Evolutionary conservation across 148 eudicot species (phyloP), one percentile per base, ranked within the genome.

Genomic region (Rhododendron vialii): DNA sequence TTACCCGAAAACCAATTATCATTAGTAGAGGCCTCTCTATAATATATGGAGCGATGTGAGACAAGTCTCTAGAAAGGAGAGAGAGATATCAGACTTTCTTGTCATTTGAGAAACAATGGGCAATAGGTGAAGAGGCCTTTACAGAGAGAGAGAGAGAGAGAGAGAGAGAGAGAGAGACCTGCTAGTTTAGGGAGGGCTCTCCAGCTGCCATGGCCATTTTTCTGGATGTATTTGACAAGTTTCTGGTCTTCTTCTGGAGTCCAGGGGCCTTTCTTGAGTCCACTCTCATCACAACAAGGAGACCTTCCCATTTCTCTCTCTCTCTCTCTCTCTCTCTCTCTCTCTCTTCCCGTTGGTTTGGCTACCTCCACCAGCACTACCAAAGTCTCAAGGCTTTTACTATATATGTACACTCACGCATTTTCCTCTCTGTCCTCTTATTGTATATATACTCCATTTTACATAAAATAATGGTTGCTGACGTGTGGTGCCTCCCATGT

Each of bases 151-250:
- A 79, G 35, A 75, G 43, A 45, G 55, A 57, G 59, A 76, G 35
- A 75, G 57, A 82, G 20, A 77, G 59, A 47, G 51, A 69, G 35
- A 84, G 35, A 11, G 73, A 48, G 84, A 94, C 98, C 98, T 85
- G 98, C 93, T 82, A 93, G 93, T 90, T 92, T 92, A 41, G 98
- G 98, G 75, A 95, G 98, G 57, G 98, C 98, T 95, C 96, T 90
- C 98, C 98, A 95, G 90, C 98, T 95, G 3, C 94, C 94, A 92
- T 95, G 98, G 88, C 98, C 98, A 88, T 95, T 92, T 88, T 94
- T 90, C 35, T 94, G 90, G 75, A 95, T 94, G 67, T 88, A 86
- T 1, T 92, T 88, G 86, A 92, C 82, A 80, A 95, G 96, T 85
- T 88, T 91, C 2, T 94, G 88, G 91, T 95, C 98, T 91, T 95